phyloP scores from a whole-genome alignment of 495 filamentous ascomycete genomes.

The Penicillium cosmopolitanum region DNA sequence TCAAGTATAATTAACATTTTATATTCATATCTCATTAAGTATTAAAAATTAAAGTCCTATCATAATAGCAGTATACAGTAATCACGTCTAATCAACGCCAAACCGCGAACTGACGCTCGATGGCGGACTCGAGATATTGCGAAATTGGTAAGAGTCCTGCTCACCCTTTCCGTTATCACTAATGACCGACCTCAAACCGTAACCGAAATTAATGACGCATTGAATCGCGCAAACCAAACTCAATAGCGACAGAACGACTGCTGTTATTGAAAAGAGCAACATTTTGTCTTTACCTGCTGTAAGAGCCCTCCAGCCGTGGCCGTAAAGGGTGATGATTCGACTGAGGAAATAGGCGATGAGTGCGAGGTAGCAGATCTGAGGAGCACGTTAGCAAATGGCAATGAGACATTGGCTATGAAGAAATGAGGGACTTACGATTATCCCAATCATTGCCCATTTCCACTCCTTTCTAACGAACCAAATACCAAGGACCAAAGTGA shows the following conservation, averaged over 20 bases:
- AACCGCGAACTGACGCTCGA: not conserved
- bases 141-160: not conserved
- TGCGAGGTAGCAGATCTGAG: conserved; percentile 20
- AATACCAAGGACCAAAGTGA: conserved; percentile 22
- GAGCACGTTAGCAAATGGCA: not conserved
- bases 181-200: conserved; percentile 12
- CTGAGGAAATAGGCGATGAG: conserved; percentile 25
- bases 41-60: not conserved
- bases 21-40: not conserved
- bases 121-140: conserved; percentile 4
- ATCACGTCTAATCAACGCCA: not conserved
- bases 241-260: conserved; percentile 12
- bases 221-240: conserved; percentile 17
- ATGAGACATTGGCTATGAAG: not conserved
- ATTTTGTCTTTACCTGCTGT: conserved; percentile 27
- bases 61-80: not conserved
- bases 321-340: conserved; percentile 22
- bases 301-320: conserved; percentile 7
- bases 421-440: conserved; percentile 17
- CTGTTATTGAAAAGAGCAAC: conserved; percentile 22
- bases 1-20: not conserved
- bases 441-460: conserved; percentile 11
- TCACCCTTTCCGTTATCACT: not conserved
- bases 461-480: conserved; percentile 22
- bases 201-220: conserved; percentile 22